phyloP scores from a whole-genome alignment of 306 rosid genomes.

The Vigna trinervia region DNA sequence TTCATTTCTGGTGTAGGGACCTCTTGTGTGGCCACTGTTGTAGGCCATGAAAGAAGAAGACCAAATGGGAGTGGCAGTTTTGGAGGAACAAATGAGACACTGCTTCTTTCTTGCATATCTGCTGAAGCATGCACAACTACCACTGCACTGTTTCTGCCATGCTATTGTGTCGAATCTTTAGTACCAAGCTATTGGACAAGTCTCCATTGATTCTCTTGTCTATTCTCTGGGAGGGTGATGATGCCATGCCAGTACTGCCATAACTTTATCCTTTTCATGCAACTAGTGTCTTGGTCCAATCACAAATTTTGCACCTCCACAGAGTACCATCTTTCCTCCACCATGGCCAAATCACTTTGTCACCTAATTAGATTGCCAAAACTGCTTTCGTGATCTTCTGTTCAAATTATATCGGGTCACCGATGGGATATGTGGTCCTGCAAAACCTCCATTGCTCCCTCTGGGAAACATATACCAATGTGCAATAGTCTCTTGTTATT shows the following conservation, averaged over 20 bases:
- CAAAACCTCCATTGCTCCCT: conserved; percentile 40
- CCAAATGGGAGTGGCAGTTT: conserved; percentile 44
- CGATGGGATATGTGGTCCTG: conserved; percentile 49
- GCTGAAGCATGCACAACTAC: conserved; percentile 27
- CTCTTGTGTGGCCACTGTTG: conserved; percentile 36
- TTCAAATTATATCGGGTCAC: conserved; percentile 32
- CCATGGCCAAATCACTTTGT: conserved; percentile 39
- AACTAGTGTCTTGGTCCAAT: conserved; percentile 46
- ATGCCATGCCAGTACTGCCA: conserved; percentile 17
- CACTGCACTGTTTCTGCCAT: conserved; percentile 42
- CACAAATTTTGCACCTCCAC: conserved; percentile 45
- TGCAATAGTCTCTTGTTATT: conserved; percentile 37
- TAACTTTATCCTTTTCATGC: conserved; percentile 39
- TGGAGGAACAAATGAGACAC: conserved; percentile 50
- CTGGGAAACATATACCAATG: conserved; percentile 40
- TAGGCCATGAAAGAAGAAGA: conserved; percentile 44
- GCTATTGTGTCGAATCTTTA: conserved; percentile 48
- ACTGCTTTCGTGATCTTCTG: conserved; percentile 32
- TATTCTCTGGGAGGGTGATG: conserved; percentile 22
- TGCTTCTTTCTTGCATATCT: conserved; percentile 35
- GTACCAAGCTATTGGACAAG: conserved; percentile 60
- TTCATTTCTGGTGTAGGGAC: conserved; percentile 58
- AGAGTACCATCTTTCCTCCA: conserved; percentile 46
- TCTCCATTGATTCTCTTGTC: conserved; percentile 61
- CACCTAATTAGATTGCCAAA: conserved; percentile 40